Evolutionary conservation across 768 basidiomycete genomes (phyloP).

Genomic region (Naganishia friedmannii): DNA sequence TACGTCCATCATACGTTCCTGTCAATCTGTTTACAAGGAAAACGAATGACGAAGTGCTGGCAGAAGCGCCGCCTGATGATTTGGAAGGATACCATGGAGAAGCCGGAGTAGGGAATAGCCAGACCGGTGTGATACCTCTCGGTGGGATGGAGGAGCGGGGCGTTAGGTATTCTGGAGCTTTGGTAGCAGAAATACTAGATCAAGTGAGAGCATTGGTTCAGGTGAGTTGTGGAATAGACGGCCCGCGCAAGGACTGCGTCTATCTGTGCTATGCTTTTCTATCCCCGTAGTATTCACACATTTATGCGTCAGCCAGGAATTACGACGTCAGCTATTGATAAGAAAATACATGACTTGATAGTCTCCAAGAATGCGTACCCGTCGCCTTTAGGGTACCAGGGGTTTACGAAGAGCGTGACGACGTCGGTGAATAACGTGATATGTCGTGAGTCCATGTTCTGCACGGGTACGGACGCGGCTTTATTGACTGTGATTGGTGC

Average conservation of each 20-base stretch:
- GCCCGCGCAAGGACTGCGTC: slow-evolving; percentile 1
- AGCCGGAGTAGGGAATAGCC: slow-evolving; percentile 8
- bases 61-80: slow-evolving; percentile 61
- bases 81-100: slow-evolving; percentile 54
- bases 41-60: background rate
- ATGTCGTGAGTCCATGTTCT: slow-evolving; percentile 53
- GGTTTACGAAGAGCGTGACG: slow-evolving; percentile 74
- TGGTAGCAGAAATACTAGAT: slow-evolving; percentile 56
- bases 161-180: slow-evolving; percentile 40
- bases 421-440: slow-evolving; percentile 87
- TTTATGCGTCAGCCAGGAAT: slow-evolving; percentile 42
- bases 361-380: slow-evolving; percentile 72
- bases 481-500: background rate
- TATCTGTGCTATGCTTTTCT: background rate
- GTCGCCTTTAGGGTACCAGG: slow-evolving; percentile 73
- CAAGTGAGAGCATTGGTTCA: slow-evolving; percentile 56
- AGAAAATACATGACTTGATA: slow-evolving; percentile 69
- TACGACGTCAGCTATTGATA: slow-evolving; percentile 75
- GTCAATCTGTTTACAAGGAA: slow-evolving; percentile 42
- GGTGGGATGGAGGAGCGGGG: slow-evolving; percentile 44
- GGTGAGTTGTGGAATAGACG: slow-evolving; percentile 33
- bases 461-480: no score
- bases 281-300: slow-evolving; percentile 18
- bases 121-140: slow-evolving; percentile 28
- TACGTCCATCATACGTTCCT: slow-evolving; percentile 61